A percentile compares a stretch with the other conserved stretches of the same genome.
Evolutionary conservation across 352 stramenopile species (phyloP).

Genomic region (Phytopythium montanum): DNA sequence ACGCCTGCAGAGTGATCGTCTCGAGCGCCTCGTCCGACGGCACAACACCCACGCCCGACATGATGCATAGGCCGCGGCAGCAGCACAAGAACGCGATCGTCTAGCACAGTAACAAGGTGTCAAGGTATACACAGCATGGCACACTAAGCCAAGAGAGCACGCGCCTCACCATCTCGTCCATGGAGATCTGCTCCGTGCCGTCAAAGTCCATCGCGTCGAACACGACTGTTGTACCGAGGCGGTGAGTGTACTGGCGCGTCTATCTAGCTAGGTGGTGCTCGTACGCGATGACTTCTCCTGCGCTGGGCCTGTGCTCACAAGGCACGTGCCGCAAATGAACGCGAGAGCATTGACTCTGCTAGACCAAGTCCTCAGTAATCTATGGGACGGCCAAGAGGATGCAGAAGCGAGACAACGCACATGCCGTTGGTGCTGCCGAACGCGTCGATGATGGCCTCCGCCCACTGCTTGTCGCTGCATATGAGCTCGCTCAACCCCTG

Average conservation of each 20-base stretch:
- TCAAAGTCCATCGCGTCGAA: conserved; percentile 80
- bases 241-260: neutral
- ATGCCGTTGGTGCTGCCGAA: conserved; percentile 63
- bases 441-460: conserved; percentile 46
- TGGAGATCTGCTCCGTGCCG: conserved; percentile 62
- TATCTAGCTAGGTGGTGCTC: neutral
- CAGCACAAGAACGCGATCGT: conserved; percentile 65
- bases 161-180: conserved; percentile 70
- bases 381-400: neutral
- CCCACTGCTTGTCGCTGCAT: conserved; percentile 46
- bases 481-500: conserved; percentile 45
- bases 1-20: conserved; percentile 46
- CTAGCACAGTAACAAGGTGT: conserved; percentile 13
- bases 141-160: neutral
- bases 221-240: conserved; percentile 29
- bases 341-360: conserved; percentile 60
- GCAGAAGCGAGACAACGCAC: conserved; percentile 22
- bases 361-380: neutral
- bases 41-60: conserved; percentile 35
- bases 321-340: conserved; percentile 53
- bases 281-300: conserved; percentile 43
- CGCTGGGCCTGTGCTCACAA: conserved; percentile 37
- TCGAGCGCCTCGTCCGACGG: conserved; percentile 63
- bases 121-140: neutral
- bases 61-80: conserved; percentile 43